A percentile compares a stretch with the other conserved stretches of the same genome.
Conservation (phyloP, 768 basidiomycete species). For the Arthromyces matolae region DNA sequence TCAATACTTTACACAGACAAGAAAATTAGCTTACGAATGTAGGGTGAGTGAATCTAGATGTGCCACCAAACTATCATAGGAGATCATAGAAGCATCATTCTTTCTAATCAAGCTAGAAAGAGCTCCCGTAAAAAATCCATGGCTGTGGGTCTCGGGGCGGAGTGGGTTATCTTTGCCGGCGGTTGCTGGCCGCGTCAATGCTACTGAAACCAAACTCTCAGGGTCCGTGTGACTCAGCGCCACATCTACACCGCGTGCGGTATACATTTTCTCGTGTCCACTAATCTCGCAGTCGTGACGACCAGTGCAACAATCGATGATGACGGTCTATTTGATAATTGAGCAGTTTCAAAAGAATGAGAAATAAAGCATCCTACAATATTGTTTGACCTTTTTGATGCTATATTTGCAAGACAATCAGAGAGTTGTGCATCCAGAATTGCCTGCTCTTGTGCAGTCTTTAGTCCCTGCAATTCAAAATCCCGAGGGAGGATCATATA, state of each 20-base stretch:
- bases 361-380: slow-evolving; percentile 2
- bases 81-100: neutral
- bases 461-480: neutral
- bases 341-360: neutral
- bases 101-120: neutral
- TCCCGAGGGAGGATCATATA: slow-evolving; percentile 11
- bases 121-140: slow-evolving; percentile 6
- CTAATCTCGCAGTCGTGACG: too few species aligned
- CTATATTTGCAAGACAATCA: neutral
- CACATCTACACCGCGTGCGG: neutral
- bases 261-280: neutral
- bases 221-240: neutral
- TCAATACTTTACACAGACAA: neutral
- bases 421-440: slow-evolving; percentile 7
- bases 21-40: neutral
- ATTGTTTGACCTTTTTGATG: slow-evolving; percentile 8
- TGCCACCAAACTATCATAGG: slow-evolving; percentile 4
- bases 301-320: slow-evolving; percentile 14
- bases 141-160: neutral
- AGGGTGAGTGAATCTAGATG: neutral
- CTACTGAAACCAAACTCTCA: neutral
- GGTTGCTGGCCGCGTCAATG: slow-evolving; percentile 13
- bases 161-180: neutral
- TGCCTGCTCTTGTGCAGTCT: neutral
- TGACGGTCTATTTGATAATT: slow-evolving; percentile 4